Percentiles rank a stretch among this genome's conserved stretches.
Conservation (phyloP, 208 protist species). For the Strigomonas culicis region DNA sequence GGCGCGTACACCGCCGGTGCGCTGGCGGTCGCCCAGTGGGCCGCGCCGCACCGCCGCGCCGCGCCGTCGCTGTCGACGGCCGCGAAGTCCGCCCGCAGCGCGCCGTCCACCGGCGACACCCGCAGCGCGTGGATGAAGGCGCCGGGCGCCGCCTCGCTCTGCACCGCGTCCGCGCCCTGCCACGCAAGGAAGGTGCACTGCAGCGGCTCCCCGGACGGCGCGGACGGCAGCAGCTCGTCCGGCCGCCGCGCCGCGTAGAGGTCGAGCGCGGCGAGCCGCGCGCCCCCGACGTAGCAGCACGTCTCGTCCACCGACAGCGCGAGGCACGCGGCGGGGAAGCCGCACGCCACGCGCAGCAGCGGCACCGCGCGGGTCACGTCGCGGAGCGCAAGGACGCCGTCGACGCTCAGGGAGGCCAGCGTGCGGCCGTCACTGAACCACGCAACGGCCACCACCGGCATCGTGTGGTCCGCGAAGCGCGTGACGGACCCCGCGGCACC, state of each 20-base stretch:
- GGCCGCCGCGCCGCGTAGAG: conserved; percentile 30
- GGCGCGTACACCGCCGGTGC: background rate
- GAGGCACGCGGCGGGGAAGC: conserved; percentile 44
- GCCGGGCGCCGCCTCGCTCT: no score
- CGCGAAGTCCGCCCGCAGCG: background rate
- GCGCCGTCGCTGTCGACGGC: conserved; percentile 12
- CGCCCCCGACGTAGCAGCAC: conserved; percentile 52
- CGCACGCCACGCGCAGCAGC: conserved; percentile 29
- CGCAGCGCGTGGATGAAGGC: background rate
- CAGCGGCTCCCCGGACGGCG: no score
- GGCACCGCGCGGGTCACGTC: background rate
- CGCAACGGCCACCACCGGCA: conserved; percentile 30
- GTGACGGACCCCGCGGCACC: background rate
- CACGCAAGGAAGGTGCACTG: no score
- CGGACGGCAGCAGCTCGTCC: background rate
- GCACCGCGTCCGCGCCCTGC: no score
- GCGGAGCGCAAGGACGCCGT: conserved; percentile 18
- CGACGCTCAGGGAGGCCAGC: conserved; percentile 21
- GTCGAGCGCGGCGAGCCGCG: conserved; percentile 41
- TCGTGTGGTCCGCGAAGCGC: conserved; percentile 46
- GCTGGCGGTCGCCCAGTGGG: background rate
- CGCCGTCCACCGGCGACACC: background rate
- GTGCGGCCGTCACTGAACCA: conserved; percentile 33
- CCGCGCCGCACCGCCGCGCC: conserved; percentile 3
- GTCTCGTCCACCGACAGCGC: conserved; percentile 66